Conservation (phyloP, 176 grass and related monocot genomes). For the Olyra latifolia region DNA sequence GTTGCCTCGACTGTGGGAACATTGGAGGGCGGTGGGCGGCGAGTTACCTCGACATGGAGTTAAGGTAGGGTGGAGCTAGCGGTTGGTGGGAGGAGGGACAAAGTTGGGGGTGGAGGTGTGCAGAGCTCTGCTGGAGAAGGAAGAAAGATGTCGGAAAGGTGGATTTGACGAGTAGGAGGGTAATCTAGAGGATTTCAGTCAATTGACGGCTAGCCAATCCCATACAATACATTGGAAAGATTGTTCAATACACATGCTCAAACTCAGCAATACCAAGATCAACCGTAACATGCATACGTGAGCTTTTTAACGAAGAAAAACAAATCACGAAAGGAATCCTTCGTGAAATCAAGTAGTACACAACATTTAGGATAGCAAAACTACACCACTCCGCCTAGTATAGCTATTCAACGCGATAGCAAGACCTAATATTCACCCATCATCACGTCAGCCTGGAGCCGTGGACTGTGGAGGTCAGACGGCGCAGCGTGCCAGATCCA, state of each 20-base stretch:
- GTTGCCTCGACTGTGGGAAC: too few species aligned
- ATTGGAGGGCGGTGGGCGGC: too few species aligned
- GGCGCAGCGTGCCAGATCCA: conserved; percentile 1
- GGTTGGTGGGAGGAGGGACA: too few species aligned
- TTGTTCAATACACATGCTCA: not conserved
- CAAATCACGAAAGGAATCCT: not conserved
- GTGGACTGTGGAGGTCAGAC: not conserved
- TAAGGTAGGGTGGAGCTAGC: too few species aligned
- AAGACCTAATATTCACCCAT: not conserved
- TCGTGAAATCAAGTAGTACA: not conserved
- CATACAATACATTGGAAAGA: not conserved
- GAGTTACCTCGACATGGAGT: too few species aligned
- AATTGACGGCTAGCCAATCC: too few species aligned
- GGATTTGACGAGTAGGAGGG: too few species aligned
- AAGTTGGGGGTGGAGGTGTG: too few species aligned
- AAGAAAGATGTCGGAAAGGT: too few species aligned
- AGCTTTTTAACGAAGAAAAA: not conserved
- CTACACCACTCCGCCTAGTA: not conserved
- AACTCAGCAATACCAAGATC: not conserved
- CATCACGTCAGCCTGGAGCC: not conserved
- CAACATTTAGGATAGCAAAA: not conserved
- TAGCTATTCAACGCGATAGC: not conserved
- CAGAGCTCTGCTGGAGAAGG: too few species aligned
- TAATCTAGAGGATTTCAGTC: too few species aligned
- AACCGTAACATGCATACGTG: not conserved